Conservation (phyloP, 176 grass and related monocot genomes). For the Avena sativa region DNA sequence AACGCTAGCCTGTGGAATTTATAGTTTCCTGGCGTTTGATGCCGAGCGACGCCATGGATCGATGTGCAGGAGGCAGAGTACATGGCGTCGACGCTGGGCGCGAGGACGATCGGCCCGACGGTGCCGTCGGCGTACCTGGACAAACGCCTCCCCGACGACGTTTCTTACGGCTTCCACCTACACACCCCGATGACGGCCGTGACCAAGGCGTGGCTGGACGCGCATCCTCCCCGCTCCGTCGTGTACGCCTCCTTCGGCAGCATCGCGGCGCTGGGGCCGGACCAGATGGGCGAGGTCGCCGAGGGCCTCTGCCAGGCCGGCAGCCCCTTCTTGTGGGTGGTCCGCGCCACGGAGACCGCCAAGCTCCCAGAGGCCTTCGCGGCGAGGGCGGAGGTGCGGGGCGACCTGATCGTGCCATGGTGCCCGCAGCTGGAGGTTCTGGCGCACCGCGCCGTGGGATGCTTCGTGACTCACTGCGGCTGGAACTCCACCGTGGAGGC, state of each 20-base stretch:
- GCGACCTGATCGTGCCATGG: background rate
- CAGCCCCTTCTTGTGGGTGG: slow-evolving; percentile 71
- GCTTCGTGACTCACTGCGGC: slow-evolving; percentile 67
- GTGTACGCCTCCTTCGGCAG: slow-evolving; percentile 80
- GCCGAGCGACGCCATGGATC: background rate
- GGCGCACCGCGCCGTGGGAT: background rate
- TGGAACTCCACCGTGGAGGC: slow-evolving; percentile 57
- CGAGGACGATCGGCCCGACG: slow-evolving; percentile 36
- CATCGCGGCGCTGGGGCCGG: background rate
- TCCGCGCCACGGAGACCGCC: slow-evolving; percentile 43
- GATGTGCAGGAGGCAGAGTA: slow-evolving; percentile 42
- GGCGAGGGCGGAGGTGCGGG: background rate
- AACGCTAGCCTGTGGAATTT: too few species aligned
- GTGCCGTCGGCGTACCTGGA: slow-evolving; percentile 47
- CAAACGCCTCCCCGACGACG: slow-evolving; percentile 32
- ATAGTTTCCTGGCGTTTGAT: background rate
- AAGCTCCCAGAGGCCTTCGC: slow-evolving; percentile 10
- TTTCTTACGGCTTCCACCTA: slow-evolving; percentile 43
- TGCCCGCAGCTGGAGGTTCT: background rate
- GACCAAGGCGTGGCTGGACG: slow-evolving; percentile 44
- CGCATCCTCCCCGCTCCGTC: slow-evolving; percentile 29
- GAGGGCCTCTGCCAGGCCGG: slow-evolving; percentile 42
- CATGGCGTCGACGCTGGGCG: slow-evolving; percentile 15
- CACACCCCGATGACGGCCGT: background rate
- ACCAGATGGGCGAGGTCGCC: slow-evolving; percentile 56